Percentiles rank a stretch among this genome's conserved stretches.
phyloP scores from a whole-genome alignment of 2,329 filamentous ascomycete genomes.

The Hypoxylon sp. region DNA sequence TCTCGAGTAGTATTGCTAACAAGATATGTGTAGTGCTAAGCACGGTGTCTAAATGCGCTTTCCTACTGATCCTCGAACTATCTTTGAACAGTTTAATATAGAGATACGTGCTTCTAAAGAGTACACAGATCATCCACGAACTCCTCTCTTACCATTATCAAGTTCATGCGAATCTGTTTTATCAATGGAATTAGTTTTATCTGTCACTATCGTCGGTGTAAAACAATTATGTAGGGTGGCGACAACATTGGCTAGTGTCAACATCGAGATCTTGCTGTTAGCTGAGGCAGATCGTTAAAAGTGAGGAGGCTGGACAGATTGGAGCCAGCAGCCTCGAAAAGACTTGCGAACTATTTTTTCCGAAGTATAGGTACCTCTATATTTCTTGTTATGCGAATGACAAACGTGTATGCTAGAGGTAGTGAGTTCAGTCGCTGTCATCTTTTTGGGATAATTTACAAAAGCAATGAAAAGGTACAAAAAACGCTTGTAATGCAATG shows the following conservation, averaged over 20 bases:
- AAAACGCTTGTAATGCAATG: slow-evolving; percentile 1
- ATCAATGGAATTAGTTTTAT: neutral
- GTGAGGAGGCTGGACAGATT: neutral
- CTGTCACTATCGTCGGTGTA: neutral
- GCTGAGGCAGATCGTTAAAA: neutral
- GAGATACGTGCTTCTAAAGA: neutral
- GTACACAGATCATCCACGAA: neutral
- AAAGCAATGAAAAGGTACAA: neutral
- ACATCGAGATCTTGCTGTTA: neutral
- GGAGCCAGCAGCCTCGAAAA: neutral
- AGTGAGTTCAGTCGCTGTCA: too few species aligned
- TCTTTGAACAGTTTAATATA: neutral
- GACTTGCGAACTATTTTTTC: neutral
- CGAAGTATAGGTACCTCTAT: neutral
- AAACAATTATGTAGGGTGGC: neutral
- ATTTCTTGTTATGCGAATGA: neutral
- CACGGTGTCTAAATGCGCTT: too few species aligned
- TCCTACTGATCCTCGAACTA: too few species aligned
- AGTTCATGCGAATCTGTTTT: neutral
- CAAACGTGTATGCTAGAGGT: neutral
- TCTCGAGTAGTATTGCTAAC: too few species aligned
- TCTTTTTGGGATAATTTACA: neutral
- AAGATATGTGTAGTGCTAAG: too few species aligned
- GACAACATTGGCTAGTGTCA: neutral
- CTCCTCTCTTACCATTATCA: neutral